phyloP scores from a whole-genome alignment of 169 alveolate genomes.

The Plasmodium vivax region DNA sequence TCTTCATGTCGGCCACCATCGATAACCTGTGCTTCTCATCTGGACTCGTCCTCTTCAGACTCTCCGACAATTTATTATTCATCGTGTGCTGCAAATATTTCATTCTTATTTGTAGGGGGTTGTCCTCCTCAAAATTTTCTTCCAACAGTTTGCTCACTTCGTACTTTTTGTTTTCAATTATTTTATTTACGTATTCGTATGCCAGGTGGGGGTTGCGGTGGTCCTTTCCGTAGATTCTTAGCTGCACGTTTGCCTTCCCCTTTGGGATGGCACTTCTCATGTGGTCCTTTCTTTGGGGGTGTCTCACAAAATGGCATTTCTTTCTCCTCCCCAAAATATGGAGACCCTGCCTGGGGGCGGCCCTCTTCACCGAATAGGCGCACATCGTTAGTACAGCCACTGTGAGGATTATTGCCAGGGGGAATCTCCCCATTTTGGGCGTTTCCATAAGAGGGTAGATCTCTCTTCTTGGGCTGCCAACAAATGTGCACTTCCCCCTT shows the following conservation, averaged over 20 bases:
- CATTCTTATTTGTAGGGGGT: conserved; percentile 76
- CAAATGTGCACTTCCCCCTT: background rate
- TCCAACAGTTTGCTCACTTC: conserved; percentile 69
- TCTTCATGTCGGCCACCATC: conserved; percentile 84
- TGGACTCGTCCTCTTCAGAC: conserved; percentile 77
- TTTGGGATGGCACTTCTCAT: background rate
- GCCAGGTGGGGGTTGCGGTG: conserved; percentile 69
- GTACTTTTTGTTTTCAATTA: conserved; percentile 72
- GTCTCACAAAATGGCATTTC: background rate
- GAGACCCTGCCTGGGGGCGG: background rate
- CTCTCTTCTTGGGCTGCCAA: background rate
- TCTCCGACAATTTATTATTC: conserved; percentile 84
- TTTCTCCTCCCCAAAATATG: background rate
- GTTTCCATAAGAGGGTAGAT: background rate
- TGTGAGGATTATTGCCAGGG: background rate
- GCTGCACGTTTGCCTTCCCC: background rate
- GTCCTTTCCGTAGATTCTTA: conserved; percentile 54
- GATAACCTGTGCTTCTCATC: conserved; percentile 80
- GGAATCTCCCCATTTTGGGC: background rate
- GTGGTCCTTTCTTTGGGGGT: background rate
- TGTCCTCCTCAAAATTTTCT: conserved; percentile 59
- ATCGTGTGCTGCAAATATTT: conserved; percentile 83
- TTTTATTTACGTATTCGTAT: conserved; percentile 55
- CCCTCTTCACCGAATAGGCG: background rate
- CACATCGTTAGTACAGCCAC: background rate